Conservation (phyloP, 164 flowering plant genomes). For the Cinnamomum chago region DNA sequence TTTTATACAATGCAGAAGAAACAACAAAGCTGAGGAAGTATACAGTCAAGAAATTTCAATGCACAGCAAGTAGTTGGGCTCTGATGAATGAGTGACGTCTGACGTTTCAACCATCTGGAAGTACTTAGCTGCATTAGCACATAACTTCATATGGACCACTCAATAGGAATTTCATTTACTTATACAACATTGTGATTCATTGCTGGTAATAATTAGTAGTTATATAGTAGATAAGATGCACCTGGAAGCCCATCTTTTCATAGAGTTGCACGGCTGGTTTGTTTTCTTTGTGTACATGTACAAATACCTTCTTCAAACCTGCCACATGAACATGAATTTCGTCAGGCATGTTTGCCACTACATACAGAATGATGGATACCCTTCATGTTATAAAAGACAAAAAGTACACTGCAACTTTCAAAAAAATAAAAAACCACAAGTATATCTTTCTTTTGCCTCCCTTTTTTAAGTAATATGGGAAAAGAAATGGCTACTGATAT, state of each 20-base stretch:
- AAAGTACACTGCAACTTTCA: too few relatives aligned
- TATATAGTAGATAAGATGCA: slow-evolving; percentile 10
- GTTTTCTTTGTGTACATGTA: slow-evolving; percentile 59
- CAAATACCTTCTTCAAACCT: slow-evolving; percentile 54
- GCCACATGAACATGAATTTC: slow-evolving; percentile 7
- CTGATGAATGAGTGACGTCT: background rate
- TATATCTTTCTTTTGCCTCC: too few relatives aligned
- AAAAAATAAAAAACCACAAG: too few relatives aligned
- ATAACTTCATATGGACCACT: background rate
- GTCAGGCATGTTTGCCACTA: background rate
- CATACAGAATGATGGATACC: background rate
- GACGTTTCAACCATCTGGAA: slow-evolving; percentile 42
- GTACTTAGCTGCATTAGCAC: slow-evolving; percentile 6
- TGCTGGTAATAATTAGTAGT: too few relatives aligned
- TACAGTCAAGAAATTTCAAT: background rate
- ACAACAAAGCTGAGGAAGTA: slow-evolving; percentile 26
- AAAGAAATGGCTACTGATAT: too few relatives aligned
- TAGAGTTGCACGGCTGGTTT: slow-evolving; percentile 51
- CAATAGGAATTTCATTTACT: background rate
- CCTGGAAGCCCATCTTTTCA: slow-evolving; percentile 70
- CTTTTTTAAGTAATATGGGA: too few relatives aligned
- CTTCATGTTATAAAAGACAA: background rate
- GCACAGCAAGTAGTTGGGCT: background rate
- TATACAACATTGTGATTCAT: background rate
- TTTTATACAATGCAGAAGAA: too few relatives aligned